These are phyloP conservation scores for Colletotrichum sp. DNA, from an alignment of 2,329 filamentous ascomycete species.

Conservation along the genomic window DNA sequence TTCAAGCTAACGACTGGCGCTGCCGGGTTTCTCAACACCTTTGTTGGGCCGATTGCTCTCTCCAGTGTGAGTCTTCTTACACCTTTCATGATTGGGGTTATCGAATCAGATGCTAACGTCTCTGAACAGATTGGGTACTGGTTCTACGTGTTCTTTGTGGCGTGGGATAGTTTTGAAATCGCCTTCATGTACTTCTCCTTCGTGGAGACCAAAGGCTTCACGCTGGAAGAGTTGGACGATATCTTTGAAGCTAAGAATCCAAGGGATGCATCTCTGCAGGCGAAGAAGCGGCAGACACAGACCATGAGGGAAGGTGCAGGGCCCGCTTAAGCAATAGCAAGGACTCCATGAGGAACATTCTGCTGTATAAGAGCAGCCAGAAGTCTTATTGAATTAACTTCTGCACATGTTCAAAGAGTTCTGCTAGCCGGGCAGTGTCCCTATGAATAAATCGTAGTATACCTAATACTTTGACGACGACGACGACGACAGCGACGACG, in stretches of 20 bases:
- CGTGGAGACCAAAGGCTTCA: constrained; percentile 56
- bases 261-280: constrained; percentile 36
- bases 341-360: too few relatives aligned
- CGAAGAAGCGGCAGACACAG: constrained; percentile 37
- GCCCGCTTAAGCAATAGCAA: too few relatives aligned
- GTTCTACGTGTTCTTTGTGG: constrained; percentile 41
- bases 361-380: too few relatives aligned
- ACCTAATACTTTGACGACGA: too few relatives aligned
- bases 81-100: too few relatives aligned
- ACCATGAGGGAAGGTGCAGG: constrained; percentile 18
- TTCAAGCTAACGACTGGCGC: constrained; percentile 39
- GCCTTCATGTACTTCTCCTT: constrained; percentile 23
- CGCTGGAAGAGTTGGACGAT: constrained; percentile 59
- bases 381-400: too few relatives aligned
- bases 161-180: constrained; percentile 37
- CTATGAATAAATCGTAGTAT: too few relatives aligned
- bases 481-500: too few relatives aligned
- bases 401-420: too few relatives aligned
- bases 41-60: constrained; percentile 33
- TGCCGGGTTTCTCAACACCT: constrained; percentile 39
- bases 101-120: not conserved
- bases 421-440: too few relatives aligned
- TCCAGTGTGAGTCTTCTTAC: constrained; percentile 24
- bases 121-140: constrained; percentile 33
- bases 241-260: constrained; percentile 48